phyloP scores from a whole-genome alignment of 805 yeast species.

The Candida gorgasii region DNA sequence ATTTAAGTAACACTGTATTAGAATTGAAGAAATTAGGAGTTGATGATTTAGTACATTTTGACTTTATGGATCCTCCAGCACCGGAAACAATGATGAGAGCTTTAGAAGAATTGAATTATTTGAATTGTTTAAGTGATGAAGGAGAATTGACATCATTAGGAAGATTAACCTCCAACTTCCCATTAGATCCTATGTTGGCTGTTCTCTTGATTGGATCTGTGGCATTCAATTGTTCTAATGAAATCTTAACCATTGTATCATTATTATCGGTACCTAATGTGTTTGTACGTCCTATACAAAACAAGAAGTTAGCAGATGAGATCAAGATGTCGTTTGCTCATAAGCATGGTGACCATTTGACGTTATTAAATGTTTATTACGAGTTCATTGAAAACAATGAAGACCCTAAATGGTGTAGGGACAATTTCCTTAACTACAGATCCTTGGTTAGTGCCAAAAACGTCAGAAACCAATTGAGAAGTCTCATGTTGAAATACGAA shows the following conservation, averaged over 20 bases:
- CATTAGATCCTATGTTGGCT: conserved; percentile 93
- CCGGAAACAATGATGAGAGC: conserved; percentile 99
- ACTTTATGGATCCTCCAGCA: conserved; percentile 99
- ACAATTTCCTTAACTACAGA: conserved; percentile 80
- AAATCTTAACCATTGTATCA: conserved; percentile 84
- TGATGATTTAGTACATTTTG: conserved; percentile 95
- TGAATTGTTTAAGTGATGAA: conserved; percentile 87
- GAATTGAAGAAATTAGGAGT: conserved; percentile 93
- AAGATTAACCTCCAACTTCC: conserved; percentile 87
- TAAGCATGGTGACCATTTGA: conserved; percentile 92
- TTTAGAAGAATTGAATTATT: conserved; percentile 87
- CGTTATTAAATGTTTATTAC: conserved; percentile 83
- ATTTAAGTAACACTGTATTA: conserved; percentile 86
- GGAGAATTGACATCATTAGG: conserved; percentile 91
- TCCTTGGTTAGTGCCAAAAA: conserved; percentile 83
- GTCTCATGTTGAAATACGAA: conserved; percentile 81
- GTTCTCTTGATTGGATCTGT: conserved; percentile 89
- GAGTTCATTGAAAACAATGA: conserved; percentile 65
- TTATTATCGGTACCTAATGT: conserved; percentile 90
- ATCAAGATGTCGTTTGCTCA: conserved; percentile 86
- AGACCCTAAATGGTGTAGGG: conserved; percentile 91
- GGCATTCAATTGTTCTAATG: conserved; percentile 83
- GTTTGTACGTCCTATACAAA: conserved; percentile 90
- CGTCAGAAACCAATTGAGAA: conserved; percentile 78
- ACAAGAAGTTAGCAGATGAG: conserved; percentile 88